A percentile compares a stretch with the other conserved stretches of the same genome.
Evolutionary conservation across 495 filamentous ascomycete species (phyloP).

Genomic region (Xylaria longipes): DNA sequence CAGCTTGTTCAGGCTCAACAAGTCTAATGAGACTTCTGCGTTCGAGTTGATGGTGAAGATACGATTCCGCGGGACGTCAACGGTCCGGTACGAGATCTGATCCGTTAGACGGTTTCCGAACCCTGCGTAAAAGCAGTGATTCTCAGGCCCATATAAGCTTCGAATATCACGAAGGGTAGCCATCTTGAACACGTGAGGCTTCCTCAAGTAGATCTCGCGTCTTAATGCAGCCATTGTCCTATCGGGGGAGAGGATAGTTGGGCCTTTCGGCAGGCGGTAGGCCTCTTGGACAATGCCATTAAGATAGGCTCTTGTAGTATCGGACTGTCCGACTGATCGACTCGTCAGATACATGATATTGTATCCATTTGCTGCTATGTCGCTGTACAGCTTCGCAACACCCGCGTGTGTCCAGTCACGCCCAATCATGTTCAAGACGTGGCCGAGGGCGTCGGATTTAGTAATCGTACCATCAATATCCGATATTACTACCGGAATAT

Average conservation of each 20-base stretch:
- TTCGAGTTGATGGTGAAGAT: slow-evolving; percentile 99
- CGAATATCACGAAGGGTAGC: slow-evolving; percentile 93
- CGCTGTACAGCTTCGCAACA: slow-evolving; percentile 95
- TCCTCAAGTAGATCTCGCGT: slow-evolving; percentile 92
- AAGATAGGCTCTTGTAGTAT: slow-evolving; percentile 89
- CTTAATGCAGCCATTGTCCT: slow-evolving; percentile 94
- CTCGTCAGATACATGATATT: slow-evolving; percentile 98
- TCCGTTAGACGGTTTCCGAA: slow-evolving; percentile 98
- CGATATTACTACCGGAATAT: slow-evolving; percentile 92
- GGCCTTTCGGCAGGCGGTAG: slow-evolving; percentile 84
- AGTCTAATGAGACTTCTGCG: slow-evolving; percentile 91
- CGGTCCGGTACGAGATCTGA: slow-evolving; percentile 91
- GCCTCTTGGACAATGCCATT: slow-evolving; percentile 88
- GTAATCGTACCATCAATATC: slow-evolving; percentile 99
- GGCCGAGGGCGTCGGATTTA: slow-evolving; percentile 97
- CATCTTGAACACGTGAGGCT: slow-evolving; percentile 99
- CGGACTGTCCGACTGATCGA: slow-evolving; percentile 90
- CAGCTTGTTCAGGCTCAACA: slow-evolving; percentile 90
- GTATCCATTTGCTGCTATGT: slow-evolving; percentile 96
- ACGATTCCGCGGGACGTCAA: slow-evolving; percentile 89
- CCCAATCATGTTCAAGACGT: slow-evolving; percentile 96
- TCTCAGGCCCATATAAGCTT: slow-evolving; percentile 78
- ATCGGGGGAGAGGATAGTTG: slow-evolving; percentile 93
- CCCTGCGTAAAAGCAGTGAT: slow-evolving; percentile 91
- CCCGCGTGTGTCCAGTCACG: slow-evolving; percentile 98